Evolutionary conservation across 768 basidiomycete genomes (phyloP).

Genomic region (Tricholoma terreum): DNA sequence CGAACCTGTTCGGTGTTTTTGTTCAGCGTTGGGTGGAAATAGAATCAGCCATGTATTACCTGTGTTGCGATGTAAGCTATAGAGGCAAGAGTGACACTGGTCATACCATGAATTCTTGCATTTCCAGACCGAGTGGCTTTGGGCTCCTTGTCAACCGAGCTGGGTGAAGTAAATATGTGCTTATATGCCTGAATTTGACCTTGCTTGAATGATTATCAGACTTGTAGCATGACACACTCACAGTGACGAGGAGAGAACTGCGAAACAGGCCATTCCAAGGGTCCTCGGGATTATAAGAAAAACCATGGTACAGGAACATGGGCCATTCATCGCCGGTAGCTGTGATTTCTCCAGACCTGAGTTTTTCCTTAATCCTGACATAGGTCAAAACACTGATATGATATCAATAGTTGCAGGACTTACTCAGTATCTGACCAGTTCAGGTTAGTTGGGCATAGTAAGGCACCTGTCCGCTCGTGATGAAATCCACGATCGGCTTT

Average conservation of each 20-base stretch:
- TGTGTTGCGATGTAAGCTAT: background rate
- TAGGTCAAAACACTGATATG: background rate
- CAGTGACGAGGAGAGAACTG: background rate
- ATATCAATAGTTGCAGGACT: background rate
- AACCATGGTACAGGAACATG: background rate
- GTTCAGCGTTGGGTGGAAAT: background rate
- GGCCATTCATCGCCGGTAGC: constrained; percentile 4
- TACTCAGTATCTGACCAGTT: constrained; percentile 10
- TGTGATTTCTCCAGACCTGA: constrained; percentile 7
- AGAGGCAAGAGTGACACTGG: background rate
- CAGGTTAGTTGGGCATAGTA: constrained; percentile 11
- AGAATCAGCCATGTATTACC: background rate
- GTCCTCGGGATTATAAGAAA: background rate
- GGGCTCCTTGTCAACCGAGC: constrained; percentile 1
- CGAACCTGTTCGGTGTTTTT: background rate
- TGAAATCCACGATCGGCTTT: background rate
- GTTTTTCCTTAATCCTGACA: constrained; percentile 4
- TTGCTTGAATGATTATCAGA: background rate
- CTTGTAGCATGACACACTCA: background rate
- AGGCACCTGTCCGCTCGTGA: constrained; percentile 1
- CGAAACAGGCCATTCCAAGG: background rate
- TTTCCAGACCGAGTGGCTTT: constrained; percentile 1
- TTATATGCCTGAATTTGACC: constrained; percentile 1
- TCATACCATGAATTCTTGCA: constrained; percentile 2
- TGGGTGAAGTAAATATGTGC: constrained; percentile 1